Conservation (phyloP, 2,329 filamentous ascomycete genomes). For the Paracamarosporium sp. region DNA sequence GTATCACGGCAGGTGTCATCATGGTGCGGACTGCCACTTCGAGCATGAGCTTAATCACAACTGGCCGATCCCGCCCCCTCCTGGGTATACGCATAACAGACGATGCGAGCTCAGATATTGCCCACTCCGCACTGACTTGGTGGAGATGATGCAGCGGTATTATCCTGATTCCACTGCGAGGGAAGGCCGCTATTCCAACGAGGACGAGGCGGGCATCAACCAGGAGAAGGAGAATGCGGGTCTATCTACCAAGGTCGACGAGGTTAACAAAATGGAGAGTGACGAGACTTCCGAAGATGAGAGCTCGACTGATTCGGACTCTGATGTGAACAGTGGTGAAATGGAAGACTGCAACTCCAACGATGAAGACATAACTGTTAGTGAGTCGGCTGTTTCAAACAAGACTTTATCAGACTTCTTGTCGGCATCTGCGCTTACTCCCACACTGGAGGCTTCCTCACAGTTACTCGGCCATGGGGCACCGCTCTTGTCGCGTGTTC, state of each 20-base stretch:
- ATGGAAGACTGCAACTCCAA: not conserved
- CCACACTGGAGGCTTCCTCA: not conserved
- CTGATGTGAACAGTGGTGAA: not conserved
- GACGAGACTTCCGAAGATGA: not conserved
- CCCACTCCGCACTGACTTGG: conserved; percentile 24
- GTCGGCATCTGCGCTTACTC: not conserved
- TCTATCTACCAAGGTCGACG: not conserved
- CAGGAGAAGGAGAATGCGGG: not conserved
- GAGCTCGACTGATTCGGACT: not conserved
- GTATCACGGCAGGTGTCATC: conserved; percentile 29
- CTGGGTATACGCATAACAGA: conserved; percentile 21
- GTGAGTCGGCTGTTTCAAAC: not conserved
- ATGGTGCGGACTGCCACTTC: conserved; percentile 14
- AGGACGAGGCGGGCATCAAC: not conserved
- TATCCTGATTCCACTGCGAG: not conserved
- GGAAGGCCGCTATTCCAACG: no score
- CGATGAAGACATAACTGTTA: not conserved
- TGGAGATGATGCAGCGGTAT: conserved; percentile 2
- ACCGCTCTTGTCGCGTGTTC: no score
- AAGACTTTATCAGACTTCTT: not conserved
- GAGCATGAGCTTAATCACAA: conserved; percentile 25
- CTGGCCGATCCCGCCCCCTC: conserved; percentile 28
- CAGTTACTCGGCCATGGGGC: no score
- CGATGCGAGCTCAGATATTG: conserved; percentile 25
- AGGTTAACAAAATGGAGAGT: not conserved